Evolutionary conservation across 768 basidiomycete genomes (phyloP).

Genomic region (Zangia roseola): DNA sequence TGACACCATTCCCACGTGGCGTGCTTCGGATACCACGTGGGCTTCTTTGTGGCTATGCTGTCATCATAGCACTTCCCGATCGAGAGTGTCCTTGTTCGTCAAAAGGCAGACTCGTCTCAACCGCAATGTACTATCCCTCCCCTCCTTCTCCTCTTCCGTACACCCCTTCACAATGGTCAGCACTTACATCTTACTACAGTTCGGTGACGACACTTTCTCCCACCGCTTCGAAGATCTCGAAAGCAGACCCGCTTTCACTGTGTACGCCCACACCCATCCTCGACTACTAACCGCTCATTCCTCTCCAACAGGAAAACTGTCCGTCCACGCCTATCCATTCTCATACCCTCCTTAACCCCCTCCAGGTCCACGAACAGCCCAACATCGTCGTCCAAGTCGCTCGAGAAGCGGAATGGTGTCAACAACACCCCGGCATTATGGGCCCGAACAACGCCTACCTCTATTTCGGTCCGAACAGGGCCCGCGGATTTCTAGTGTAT

Average conservation of each 20-base stretch:
- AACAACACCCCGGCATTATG: constrained; percentile 68
- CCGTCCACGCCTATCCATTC: constrained; percentile 1
- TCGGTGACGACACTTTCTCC: constrained; percentile 60
- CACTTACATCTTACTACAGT: constrained; percentile 58
- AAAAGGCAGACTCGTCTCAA: constrained; percentile 28
- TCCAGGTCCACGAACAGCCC: constrained; percentile 53
- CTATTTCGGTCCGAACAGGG: constrained; percentile 66
- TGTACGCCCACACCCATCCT: constrained; percentile 45
- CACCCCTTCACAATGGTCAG: constrained; percentile 32
- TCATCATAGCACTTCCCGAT: constrained; percentile 36
- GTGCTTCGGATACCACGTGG: constrained; percentile 30
- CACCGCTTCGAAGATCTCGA: constrained; percentile 64
- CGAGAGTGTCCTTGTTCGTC: constrained; percentile 40
- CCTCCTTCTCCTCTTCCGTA: constrained; percentile 20
- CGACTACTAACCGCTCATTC: constrained; percentile 2
- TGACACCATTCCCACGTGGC: constrained; percentile 37
- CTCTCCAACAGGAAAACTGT: constrained; percentile 22
- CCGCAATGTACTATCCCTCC: constrained; percentile 11
- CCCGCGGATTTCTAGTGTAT: constrained; percentile 64
- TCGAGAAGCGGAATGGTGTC: constrained; percentile 65
- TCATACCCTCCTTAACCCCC: neutral
- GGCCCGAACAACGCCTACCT: constrained; percentile 78
- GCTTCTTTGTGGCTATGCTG: constrained; percentile 29
- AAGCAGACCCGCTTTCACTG: constrained; percentile 60
- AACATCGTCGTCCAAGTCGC: constrained; percentile 63